Evolutionary conservation across 139 green algal species (phyloP), one percentile per base, ranked within the genome.

Genomic region (Picochlorum costavermella): DNA sequence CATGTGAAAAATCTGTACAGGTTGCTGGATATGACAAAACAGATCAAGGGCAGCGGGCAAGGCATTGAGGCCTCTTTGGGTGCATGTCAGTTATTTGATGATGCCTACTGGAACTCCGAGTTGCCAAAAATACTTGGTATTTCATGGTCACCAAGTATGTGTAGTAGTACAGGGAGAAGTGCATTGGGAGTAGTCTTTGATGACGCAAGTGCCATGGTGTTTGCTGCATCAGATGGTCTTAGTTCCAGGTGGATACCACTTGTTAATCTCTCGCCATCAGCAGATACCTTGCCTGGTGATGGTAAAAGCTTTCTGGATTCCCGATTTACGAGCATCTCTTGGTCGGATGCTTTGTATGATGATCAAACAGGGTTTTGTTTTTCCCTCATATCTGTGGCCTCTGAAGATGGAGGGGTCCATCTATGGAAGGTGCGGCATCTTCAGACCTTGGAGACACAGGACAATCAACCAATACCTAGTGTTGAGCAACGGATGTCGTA

Each of bases 131-230:
- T 53, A 28, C 9, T 53, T 20, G 0, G 50, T 10, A 40, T 66
- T 43, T 45, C 60, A 8, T 66, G 60, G 60, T 66, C 60, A 8
- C 60, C 60, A 12, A 28, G n/a, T 45, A 31, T 29, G 14, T 29
- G 13, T 53, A 25, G n/a, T 26, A 5, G 44, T 23, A 45, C 29
- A 33, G 70, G 64, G 1, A 69, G 70, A 28, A 84, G 76, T 59
- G 51, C 79, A 58, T 57, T 85, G 45, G 71, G 60, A 2, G 25
- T 63, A 1, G 49, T 84, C 1, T 64, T 56, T 31, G 63, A 59
- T 33, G 72, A 85, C 26, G 57, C 74, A 46, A 57, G 64, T 56
- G 70, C 76, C 43, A 67, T 70, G 14, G 48, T 85, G 4, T 81
- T 69, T 29, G 51, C 51, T 33, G 77, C 79, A 40, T 62, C 65